Conservation (phyloP, 1,284 basidiomycete species). For the Earliella scabrosa region DNA sequence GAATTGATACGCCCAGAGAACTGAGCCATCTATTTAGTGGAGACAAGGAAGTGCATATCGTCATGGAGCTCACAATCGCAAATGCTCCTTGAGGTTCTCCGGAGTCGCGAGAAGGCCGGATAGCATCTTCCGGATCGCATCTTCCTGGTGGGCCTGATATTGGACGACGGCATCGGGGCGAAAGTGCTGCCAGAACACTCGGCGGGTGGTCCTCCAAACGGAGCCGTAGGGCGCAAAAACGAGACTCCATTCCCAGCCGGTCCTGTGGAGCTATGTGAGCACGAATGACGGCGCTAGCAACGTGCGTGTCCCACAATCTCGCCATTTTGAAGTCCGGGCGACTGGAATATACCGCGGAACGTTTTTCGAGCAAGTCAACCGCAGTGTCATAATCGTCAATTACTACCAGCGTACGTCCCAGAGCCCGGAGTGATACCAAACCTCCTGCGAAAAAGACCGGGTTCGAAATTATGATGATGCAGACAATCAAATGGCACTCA, state of each 20-base stretch:
- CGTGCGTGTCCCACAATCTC: background rate
- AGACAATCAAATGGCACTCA: background rate
- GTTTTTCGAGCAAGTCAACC: background rate
- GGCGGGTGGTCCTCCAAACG: background rate
- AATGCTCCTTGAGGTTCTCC: background rate
- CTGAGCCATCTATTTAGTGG: too few species aligned
- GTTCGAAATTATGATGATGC: background rate
- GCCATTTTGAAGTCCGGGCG: background rate
- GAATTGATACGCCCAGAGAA: background rate
- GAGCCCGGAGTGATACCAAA: background rate
- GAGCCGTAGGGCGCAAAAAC: slow-evolving; percentile 3
- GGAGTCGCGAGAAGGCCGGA: background rate
- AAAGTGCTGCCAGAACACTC: slow-evolving; percentile 4
- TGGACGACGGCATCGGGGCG: background rate
- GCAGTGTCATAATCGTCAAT: background rate
- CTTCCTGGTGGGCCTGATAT: background rate
- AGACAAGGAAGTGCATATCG: too few species aligned
- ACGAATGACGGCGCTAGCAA: background rate
- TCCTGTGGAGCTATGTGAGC: background rate
- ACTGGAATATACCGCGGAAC: slow-evolving; percentile 22
- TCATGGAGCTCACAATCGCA: background rate
- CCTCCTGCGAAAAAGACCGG: background rate
- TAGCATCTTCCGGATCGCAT: background rate
- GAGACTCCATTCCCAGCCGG: slow-evolving; percentile 1
- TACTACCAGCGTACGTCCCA: background rate